These are phyloP conservation scores for Simplicillium aogashimaense DNA, from an alignment of 2,329 filamentous ascomycete genomes.

Conservation along the genomic window DNA sequence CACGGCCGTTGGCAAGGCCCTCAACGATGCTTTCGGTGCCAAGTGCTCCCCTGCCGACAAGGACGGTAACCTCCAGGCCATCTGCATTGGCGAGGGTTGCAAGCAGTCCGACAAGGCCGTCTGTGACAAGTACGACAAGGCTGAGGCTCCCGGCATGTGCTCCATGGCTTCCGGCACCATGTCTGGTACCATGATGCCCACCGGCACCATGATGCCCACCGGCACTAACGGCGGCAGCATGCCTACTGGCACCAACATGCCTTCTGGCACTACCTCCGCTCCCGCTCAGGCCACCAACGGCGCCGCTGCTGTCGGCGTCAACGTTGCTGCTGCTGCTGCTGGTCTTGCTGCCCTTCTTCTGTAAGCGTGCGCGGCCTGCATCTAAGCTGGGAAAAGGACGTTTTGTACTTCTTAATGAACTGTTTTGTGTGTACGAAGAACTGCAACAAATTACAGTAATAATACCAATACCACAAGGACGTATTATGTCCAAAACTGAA, in stretches of 20 bases:
- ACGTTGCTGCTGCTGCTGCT: conserved; percentile 15
- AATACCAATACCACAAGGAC: too few species aligned
- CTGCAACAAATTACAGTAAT: too few species aligned
- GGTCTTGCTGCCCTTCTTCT: conserved; percentile 18
- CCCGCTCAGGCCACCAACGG: conserved; percentile 9
- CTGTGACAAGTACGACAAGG: conserved; percentile 33
- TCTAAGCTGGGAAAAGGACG: not conserved
- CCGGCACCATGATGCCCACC: conserved; percentile 8
- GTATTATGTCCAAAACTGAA: too few species aligned
- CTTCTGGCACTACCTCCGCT: conserved; percentile 5
- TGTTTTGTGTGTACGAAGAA: too few species aligned
- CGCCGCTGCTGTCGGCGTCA: conserved; percentile 15
- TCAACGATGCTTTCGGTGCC: conserved; percentile 40
- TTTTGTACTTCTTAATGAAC: too few species aligned
- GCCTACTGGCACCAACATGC: conserved; percentile 4
- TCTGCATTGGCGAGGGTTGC: conserved; percentile 42
- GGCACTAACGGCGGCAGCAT: conserved; percentile 7
- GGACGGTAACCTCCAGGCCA: conserved; percentile 38
- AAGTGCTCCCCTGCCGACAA: conserved; percentile 36
- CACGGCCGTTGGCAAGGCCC: conserved; percentile 32
- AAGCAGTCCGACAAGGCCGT: conserved; percentile 31
- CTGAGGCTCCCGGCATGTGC: conserved; percentile 10
- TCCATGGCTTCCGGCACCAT: conserved; percentile 6
- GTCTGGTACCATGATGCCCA: conserved; percentile 7
- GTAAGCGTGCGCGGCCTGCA: conserved; percentile 7